Evolutionary conservation across 2,329 filamentous ascomycete species (phyloP).

Genomic region (Clarireedia hainanense): DNA sequence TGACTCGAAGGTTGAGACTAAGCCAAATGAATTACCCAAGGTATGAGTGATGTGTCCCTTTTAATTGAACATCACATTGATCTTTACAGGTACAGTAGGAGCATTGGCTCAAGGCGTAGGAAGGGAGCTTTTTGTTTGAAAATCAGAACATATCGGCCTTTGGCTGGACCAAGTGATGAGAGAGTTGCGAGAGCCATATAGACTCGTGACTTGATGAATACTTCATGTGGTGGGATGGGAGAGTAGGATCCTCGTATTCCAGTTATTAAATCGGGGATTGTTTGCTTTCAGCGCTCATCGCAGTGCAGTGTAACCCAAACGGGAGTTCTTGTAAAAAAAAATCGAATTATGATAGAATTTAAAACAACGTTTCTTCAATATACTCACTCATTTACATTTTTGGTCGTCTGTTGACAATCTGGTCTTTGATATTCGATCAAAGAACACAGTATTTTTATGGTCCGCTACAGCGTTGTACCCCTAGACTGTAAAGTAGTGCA

Average conservation of each 20-base stretch:
- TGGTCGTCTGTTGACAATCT: background rate
- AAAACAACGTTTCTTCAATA: background rate
- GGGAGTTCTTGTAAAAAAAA: slow-evolving; percentile 26
- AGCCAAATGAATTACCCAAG: slow-evolving; percentile 11
- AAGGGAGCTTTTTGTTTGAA: slow-evolving; percentile 6
- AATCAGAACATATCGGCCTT: background rate
- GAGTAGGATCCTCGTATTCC: slow-evolving; percentile 10
- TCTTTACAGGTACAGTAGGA: slow-evolving; percentile 3
- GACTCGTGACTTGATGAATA: slow-evolving; percentile 2
- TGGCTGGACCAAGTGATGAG: background rate
- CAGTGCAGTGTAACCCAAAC: slow-evolving; percentile 16
- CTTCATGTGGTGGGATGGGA: background rate
- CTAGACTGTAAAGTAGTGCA: background rate
- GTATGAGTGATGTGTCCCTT: slow-evolving; percentile 11
- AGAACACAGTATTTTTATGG: slow-evolving; percentile 4
- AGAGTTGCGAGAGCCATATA: background rate
- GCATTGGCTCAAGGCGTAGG: slow-evolving; percentile 2
- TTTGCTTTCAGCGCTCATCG: slow-evolving; percentile 11
- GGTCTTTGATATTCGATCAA: slow-evolving; percentile 1
- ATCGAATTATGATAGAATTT: slow-evolving; percentile 5
- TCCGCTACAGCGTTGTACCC: slow-evolving; percentile 3
- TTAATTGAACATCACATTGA: background rate
- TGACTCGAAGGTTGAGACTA: background rate
- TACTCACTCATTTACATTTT: background rate
- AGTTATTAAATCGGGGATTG: slow-evolving; percentile 13